Conservation (phyloP, 768 basidiomycete species). For the Suillus bovinus region DNA sequence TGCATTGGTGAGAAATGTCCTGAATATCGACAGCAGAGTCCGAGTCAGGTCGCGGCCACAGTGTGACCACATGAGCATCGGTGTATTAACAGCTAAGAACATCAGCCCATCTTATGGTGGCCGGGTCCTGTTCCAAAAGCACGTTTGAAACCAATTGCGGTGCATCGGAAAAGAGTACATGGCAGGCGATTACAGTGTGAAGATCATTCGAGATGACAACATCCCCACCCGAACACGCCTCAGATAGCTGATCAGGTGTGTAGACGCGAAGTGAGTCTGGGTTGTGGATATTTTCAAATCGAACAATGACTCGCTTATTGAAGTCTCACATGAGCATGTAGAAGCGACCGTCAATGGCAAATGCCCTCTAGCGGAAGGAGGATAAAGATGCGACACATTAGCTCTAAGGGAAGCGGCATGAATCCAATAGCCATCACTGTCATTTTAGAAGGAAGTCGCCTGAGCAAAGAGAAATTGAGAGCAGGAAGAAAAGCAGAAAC, state of each 20-base stretch:
- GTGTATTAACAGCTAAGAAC: not conserved
- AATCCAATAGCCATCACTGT: not conserved
- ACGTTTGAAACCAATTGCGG: not conserved
- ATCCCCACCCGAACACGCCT: not conserved
- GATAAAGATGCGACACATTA: not conserved
- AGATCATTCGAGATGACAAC: not conserved
- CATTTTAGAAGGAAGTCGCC: not conserved
- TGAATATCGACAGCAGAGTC: not conserved
- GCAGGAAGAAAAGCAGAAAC: not conserved
- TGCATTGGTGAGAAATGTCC: not conserved
- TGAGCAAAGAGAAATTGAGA: not conserved
- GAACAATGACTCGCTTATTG: not conserved
- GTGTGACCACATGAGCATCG: not conserved
- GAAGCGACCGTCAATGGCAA: not conserved
- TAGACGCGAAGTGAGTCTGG: not conserved
- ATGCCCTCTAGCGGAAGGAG: not conserved
- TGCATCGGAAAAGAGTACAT: not conserved
- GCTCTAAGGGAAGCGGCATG: not conserved
- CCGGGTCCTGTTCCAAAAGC: not conserved
- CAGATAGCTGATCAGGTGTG: not conserved
- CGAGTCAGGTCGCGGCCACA: not conserved
- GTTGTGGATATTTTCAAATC: not conserved
- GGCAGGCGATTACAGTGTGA: not conserved
- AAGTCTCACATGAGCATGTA: not conserved
- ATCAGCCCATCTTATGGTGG: not conserved